phyloP scores from a whole-genome alignment of 1,139 yeast genomes.

The Taiozyma onychis region DNA sequence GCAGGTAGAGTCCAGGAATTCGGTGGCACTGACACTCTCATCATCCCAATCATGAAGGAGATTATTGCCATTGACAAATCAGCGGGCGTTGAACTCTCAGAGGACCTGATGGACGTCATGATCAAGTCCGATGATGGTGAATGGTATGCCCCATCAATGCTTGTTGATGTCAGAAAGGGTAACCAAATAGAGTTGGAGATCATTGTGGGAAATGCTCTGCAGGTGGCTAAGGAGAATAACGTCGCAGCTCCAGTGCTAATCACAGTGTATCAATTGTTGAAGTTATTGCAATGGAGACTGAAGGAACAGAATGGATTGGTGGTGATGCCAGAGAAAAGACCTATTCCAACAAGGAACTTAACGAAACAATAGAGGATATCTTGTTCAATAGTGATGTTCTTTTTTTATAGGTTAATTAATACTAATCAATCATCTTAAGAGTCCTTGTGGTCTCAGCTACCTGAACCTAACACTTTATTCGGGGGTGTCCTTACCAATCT shows the following conservation, averaged over 20 bases:
- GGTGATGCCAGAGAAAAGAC: slow-evolving; percentile 36
- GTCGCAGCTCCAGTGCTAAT: slow-evolving; percentile 56
- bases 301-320: slow-evolving; percentile 48
- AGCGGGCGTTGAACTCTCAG: slow-evolving; percentile 51
- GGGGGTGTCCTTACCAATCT: too few species aligned
- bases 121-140: slow-evolving; percentile 57
- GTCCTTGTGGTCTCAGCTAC: too few species aligned
- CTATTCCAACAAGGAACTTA: slow-evolving; percentile 18
- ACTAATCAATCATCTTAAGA: too few species aligned
- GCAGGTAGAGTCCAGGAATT: slow-evolving; percentile 53
- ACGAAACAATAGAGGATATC: neutral
- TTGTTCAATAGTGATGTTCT: too few species aligned
- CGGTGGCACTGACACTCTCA: slow-evolving; percentile 43
- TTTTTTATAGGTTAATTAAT: neutral
- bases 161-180: slow-evolving; percentile 53
- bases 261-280: slow-evolving; percentile 51
- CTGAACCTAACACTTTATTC: slow-evolving; percentile 26
- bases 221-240: slow-evolving; percentile 47
- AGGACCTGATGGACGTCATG: slow-evolving; percentile 39
- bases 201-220: slow-evolving; percentile 66
- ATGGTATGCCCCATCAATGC: slow-evolving; percentile 62
- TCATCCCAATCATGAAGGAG: slow-evolving; percentile 64
- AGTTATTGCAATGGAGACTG: slow-evolving; percentile 53
- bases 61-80: slow-evolving; percentile 52
- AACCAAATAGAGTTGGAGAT: slow-evolving; percentile 69